These are phyloP conservation scores for Rubia yunnanensis DNA, from an alignment of 257 asterid genomes.

Conservation along the genomic window DNA sequence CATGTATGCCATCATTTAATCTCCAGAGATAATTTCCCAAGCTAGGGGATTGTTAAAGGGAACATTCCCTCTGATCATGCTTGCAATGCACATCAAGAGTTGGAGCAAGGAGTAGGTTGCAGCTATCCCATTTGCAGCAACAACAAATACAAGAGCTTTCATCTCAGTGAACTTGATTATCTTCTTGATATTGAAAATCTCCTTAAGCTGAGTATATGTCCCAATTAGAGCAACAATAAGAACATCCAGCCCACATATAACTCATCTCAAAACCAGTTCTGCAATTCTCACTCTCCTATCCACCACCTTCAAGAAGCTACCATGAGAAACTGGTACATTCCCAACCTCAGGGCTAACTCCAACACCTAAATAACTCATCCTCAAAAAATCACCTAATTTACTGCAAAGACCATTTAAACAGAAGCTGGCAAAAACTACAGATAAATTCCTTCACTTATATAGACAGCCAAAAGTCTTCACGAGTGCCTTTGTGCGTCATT, in stretches of 20 bases:
- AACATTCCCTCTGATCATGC: constrained; percentile 72
- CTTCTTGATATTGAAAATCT: constrained; percentile 67
- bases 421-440: not conserved
- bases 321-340: constrained; percentile 72
- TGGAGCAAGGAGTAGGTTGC: constrained; percentile 85
- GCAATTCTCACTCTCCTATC: constrained; percentile 65
- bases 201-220: constrained; percentile 72
- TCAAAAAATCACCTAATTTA: not conserved
- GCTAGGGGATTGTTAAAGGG: constrained; percentile 87
- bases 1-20: constrained; percentile 91
- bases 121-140: constrained; percentile 62
- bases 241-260: constrained; percentile 56
- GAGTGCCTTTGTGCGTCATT: too few relatives aligned
- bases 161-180: constrained; percentile 83
- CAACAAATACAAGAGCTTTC: constrained; percentile 91
- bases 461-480: constrained; percentile 18
- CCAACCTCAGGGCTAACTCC: constrained; percentile 99
- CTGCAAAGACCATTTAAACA: not conserved
- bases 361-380: constrained; percentile 74
- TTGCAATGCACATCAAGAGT: constrained; percentile 63
- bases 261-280: constrained; percentile 60
- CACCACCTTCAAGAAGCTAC: constrained; percentile 63
- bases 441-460: constrained; percentile 30
- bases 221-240: constrained; percentile 66
- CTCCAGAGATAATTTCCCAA: constrained; percentile 96